Percentiles rank a stretch among this genome's conserved stretches.
Evolutionary conservation across 768 basidiomycete species (phyloP).

Genomic region (Boletus subparvulus): DNA sequence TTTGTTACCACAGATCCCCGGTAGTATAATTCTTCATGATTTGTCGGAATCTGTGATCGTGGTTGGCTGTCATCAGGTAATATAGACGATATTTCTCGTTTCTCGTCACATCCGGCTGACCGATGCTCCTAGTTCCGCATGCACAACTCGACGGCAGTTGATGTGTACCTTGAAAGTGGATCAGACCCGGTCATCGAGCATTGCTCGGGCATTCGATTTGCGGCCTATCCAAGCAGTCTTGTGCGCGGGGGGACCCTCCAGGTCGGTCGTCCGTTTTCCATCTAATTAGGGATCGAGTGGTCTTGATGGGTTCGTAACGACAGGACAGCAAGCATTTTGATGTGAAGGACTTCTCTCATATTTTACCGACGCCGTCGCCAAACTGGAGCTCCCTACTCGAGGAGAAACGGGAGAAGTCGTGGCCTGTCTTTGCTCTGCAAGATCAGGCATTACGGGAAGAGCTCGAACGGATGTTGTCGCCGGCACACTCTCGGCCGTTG

Average conservation of each 20-base stretch:
- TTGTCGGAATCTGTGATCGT: slow-evolving; percentile 62
- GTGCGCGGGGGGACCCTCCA: not conserved
- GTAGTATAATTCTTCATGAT: slow-evolving; percentile 73
- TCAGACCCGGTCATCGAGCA: slow-evolving; percentile 84
- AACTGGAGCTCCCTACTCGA: slow-evolving; percentile 51
- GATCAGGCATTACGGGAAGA: slow-evolving; percentile 15
- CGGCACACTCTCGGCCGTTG: not conserved
- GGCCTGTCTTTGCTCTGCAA: slow-evolving; percentile 24
- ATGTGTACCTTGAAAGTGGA: slow-evolving; percentile 62
- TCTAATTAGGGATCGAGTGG: not conserved
- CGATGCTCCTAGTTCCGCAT: slow-evolving; percentile 69
- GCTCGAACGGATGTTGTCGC: slow-evolving; percentile 18
- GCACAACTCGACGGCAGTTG: slow-evolving; percentile 66
- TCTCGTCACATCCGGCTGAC: not conserved
- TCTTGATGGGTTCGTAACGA: not conserved
- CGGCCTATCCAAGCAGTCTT: slow-evolving; percentile 51
- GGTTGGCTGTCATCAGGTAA: slow-evolving; percentile 80
- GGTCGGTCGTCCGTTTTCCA: slow-evolving; percentile 14
- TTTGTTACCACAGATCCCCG: slow-evolving; percentile 60
- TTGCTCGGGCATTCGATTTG: slow-evolving; percentile 62
- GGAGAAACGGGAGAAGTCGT: slow-evolving; percentile 14
- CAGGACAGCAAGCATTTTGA: slow-evolving; percentile 42
- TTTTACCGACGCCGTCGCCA: slow-evolving; percentile 71
- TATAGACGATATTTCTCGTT: not conserved
- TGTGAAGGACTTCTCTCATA: slow-evolving; percentile 86